A percentile compares a stretch with the other conserved stretches of the same genome.
Evolutionary conservation across 805 yeast species (phyloP).

Genomic region (Jamesozyma spencerorum): DNA sequence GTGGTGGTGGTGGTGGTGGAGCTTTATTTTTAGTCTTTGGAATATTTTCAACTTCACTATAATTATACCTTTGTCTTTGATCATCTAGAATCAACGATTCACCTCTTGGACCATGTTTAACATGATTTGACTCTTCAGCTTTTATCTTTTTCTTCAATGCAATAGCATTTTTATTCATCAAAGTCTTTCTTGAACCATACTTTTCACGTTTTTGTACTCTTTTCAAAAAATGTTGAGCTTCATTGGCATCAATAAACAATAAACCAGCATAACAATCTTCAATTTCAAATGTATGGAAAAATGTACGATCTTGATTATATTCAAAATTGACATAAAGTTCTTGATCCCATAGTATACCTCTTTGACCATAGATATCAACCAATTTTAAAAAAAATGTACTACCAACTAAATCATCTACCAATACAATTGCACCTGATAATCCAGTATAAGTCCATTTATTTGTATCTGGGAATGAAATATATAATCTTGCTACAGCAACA

Average conservation of each 20-base stretch:
- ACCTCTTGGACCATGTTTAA: conserved; percentile 49
- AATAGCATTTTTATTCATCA: conserved; percentile 78
- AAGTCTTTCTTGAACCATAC: conserved; percentile 79
- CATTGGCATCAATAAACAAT: conserved; percentile 78
- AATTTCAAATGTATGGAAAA: conserved; percentile 88
- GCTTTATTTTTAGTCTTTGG: conserved; percentile 31
- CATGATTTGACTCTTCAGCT: conserved; percentile 55
- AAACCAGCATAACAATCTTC: conserved; percentile 85
- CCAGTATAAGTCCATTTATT: conserved; percentile 83
- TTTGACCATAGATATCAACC: conserved; percentile 71
- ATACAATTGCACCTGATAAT: conserved; percentile 71
- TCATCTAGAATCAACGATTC: conserved; percentile 21
- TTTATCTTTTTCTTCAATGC: conserved; percentile 55
- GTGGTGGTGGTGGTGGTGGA: conserved; percentile 39
- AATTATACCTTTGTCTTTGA: conserved; percentile 27
- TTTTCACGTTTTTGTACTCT: conserved; percentile 66
- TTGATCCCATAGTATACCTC: conserved; percentile 96
- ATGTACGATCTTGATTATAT: conserved; percentile 88
- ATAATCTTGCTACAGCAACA: conserved; percentile 82
- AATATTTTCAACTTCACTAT: conserved; percentile 23
- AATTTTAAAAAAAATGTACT: conserved; percentile 85
- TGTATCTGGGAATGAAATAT: conserved; percentile 81
- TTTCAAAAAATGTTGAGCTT: conserved; percentile 79
- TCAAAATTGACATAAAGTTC: conserved; percentile 82
- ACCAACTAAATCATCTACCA: conserved; percentile 90